These are phyloP conservation scores for Tylopilus sp. DNA, from an alignment of 1,284 basidiomycete genomes.

Conservation along the genomic window DNA sequence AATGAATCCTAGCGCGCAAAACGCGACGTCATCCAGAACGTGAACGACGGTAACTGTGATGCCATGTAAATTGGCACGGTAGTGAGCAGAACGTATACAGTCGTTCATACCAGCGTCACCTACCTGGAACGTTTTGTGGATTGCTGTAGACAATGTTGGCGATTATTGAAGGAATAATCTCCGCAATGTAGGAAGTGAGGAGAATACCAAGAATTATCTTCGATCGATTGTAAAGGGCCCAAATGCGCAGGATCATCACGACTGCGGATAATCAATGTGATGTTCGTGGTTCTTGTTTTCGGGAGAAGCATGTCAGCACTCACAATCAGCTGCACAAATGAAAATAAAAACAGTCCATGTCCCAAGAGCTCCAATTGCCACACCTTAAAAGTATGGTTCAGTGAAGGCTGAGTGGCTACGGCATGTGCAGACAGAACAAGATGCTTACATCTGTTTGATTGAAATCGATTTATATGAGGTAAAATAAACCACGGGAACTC, in stretches of 20 bases:
- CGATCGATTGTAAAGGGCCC: constrained; percentile 15
- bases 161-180: constrained; percentile 1
- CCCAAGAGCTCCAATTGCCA: background rate
- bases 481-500: background rate
- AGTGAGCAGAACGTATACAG: background rate
- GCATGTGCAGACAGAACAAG: background rate
- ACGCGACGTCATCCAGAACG: background rate
- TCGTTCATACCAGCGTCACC: background rate
- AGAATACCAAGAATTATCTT: constrained; percentile 3
- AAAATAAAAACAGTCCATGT: background rate
- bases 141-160: constrained; percentile 3
- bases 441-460: background rate
- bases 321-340: constrained; percentile 1
- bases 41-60: background rate
- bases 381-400: background rate
- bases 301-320: background rate
- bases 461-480: background rate
- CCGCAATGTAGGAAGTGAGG: constrained; percentile 1
- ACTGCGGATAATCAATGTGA: background rate
- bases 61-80: too few species aligned
- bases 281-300: too few species aligned
- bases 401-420: background rate
- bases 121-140: background rate
- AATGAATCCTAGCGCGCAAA: background rate
- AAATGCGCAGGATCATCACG: constrained; percentile 15